Evolutionary conservation across 805 yeast genomes (phyloP).

Genomic region (Blastobotrys mokoenaii): DNA sequence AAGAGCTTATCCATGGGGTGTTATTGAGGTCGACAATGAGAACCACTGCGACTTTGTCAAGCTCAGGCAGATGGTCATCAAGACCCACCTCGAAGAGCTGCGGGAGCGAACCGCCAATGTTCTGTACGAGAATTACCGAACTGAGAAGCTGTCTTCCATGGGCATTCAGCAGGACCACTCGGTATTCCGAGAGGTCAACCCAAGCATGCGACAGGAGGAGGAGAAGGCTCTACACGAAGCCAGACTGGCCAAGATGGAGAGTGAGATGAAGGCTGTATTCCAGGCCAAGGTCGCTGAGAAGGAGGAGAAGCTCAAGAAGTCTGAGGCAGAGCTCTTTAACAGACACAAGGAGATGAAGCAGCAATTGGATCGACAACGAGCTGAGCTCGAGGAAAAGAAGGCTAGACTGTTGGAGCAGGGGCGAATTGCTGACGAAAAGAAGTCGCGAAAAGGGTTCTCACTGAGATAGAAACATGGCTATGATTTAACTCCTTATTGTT

Average conservation of each 20-base stretch:
- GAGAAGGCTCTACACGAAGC: conserved; percentile 91
- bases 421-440: conserved; percentile 22
- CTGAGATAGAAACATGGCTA: conserved; percentile 7
- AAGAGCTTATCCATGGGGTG: conserved; percentile 95
- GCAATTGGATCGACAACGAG: conserved; percentile 78
- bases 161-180: conserved; percentile 89
- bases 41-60: conserved; percentile 86
- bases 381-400: conserved; percentile 86
- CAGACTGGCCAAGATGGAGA: conserved; percentile 85
- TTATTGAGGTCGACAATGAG: conserved; percentile 90
- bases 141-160: conserved; percentile 65
- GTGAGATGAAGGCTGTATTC: conserved; percentile 94
- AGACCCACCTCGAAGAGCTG: conserved; percentile 89
- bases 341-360: conserved; percentile 98
- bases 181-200: conserved; percentile 94
- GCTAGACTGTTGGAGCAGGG: conserved; percentile 43
- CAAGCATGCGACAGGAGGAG: conserved; percentile 84
- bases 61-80: conserved; percentile 78
- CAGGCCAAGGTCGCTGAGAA: conserved; percentile 93
- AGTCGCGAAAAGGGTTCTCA: conserved; percentile 23
- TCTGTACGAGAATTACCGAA: conserved; percentile 83
- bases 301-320: conserved; percentile 93
- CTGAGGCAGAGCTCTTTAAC: conserved; percentile 91
- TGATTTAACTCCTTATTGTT: neutral
- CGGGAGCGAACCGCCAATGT: conserved; percentile 71